Evolutionary conservation across 140 eudicot genomes (phyloP), one percentile per base, ranked within the genome.

Genomic region (Ambrosia hybrid): DNA sequence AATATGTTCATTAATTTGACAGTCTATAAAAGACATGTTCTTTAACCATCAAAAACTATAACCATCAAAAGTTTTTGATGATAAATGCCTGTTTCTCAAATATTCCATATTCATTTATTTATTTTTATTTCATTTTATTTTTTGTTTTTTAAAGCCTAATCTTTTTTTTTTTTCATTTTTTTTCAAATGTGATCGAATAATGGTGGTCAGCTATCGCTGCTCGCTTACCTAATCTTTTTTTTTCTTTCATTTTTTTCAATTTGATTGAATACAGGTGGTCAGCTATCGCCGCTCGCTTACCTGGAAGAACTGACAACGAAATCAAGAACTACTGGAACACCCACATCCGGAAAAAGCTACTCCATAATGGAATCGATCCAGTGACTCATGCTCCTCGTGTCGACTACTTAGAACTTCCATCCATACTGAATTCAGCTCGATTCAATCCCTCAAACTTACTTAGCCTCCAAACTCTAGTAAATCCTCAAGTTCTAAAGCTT

Each of bases 321-420:
- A 89, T 89, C 58, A 89, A 89, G 83, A 89, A 89, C 72, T 89
- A 89, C 70, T 89, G 96, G 96, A 89, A 89, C 78, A 89, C 94
- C 6, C 87, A 90, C 76, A 87, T 90, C 52, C 59, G 91, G 1
- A 90, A 90, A 72, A 77, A 91, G 75, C 94, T 90, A 37, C 76
- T 87, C 21, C 72, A 79, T 1, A 85, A 66, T 66, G 96, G 96
- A 33, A 85, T 90, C 21, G 96, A 90, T 73, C 94, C 96, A 2
- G 94, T 90, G 38, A 90, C 96, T 26, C 96, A 90, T 49, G 81
- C 83, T 68, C 94, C 94, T 52, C 96, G 94, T 4, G 86, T 90
- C 14, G 89, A 89, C 76, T 78, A 83, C 11, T 53, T 83, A 4
- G 92, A 90, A 78, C 70, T 90, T 16, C 84, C 96, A 5, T 84